phyloP scores from a whole-genome alignment of 768 basidiomycete genomes.

The Boletus huronensis region DNA sequence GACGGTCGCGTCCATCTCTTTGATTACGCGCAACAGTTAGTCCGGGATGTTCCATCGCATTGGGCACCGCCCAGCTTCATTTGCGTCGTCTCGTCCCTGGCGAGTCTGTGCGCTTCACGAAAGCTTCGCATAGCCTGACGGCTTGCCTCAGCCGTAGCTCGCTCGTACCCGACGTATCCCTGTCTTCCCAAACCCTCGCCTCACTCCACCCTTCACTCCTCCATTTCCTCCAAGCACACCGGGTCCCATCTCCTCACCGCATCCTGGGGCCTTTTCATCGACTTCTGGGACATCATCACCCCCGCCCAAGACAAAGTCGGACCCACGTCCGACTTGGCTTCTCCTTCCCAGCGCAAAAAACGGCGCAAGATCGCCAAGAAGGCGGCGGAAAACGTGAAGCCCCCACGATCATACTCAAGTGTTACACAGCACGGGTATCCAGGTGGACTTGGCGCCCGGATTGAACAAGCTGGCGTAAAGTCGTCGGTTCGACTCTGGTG shows the following conservation, averaged over 20 bases:
- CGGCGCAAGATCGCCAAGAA: constrained; percentile 51
- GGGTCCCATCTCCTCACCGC: too few species aligned
- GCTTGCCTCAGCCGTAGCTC: too few species aligned
- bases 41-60: too few species aligned
- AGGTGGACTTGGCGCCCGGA: constrained; percentile 53
- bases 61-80: too few species aligned
- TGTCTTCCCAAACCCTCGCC: constrained; percentile 37
- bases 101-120: too few species aligned
- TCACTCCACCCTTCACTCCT: constrained; percentile 78
- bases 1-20: constrained; percentile 66
- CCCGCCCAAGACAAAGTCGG: constrained; percentile 60
- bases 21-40: too few species aligned
- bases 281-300: constrained; percentile 72
- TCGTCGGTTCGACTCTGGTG: constrained; percentile 86
- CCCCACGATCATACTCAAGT: constrained; percentile 79
- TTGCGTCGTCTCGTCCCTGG: too few species aligned
- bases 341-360: constrained; percentile 45
- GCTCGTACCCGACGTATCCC: background rate
- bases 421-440: constrained; percentile 72
- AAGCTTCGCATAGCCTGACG: too few species aligned
- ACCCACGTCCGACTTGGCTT: background rate
- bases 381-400: too few species aligned
- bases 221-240: constrained; percentile 53
- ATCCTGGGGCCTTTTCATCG: constrained; percentile 87
- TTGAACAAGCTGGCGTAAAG: constrained; percentile 54